These are phyloP conservation scores for Gyromitra esculenta DNA, from an alignment of 2,329 filamentous ascomycete species.

Conservation along the genomic window DNA sequence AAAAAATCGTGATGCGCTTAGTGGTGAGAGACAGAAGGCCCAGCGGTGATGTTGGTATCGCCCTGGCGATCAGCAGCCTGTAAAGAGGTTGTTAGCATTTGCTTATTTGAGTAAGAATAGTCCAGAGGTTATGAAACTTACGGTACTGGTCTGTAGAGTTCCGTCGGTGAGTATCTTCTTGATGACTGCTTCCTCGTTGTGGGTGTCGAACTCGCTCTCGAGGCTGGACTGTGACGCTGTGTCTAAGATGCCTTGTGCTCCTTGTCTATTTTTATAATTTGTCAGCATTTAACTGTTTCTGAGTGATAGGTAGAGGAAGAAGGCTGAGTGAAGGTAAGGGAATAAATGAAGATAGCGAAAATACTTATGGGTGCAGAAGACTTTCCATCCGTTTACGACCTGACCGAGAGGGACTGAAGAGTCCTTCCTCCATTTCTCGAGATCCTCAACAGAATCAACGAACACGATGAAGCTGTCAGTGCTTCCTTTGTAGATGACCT, in stretches of 20 bases:
- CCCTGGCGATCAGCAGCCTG: constrained; percentile 60
- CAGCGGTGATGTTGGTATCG: constrained; percentile 58
- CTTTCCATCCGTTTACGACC: constrained; percentile 86
- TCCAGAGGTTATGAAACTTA: constrained; percentile 60
- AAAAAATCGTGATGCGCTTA: constrained; percentile 19
- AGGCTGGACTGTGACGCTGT: constrained; percentile 77
- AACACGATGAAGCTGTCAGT: constrained; percentile 76
- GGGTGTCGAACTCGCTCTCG: constrained; percentile 87
- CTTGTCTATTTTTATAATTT: constrained; percentile 70
- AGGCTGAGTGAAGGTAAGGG: constrained; percentile 5
- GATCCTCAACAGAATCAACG: constrained; percentile 69
- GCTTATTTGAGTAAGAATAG: background rate
- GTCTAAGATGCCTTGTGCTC: constrained; percentile 81
- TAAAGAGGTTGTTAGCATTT: constrained; percentile 38
- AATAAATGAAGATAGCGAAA: constrained; percentile 60
- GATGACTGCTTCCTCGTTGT: constrained; percentile 81
- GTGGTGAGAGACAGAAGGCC: constrained; percentile 44
- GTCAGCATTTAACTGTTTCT: constrained; percentile 3
- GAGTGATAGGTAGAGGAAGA: background rate
- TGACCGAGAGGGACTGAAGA: constrained; percentile 80
- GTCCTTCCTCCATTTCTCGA: constrained; percentile 85
- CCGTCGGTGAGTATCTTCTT: constrained; percentile 83
- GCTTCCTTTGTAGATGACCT: constrained; percentile 85
- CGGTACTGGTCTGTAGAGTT: constrained; percentile 70
- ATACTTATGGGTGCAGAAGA: constrained; percentile 90